Base-by-base conservation (phyloP, 495 filamentous ascomycete species). In the Penicillium daleae region DNA sequence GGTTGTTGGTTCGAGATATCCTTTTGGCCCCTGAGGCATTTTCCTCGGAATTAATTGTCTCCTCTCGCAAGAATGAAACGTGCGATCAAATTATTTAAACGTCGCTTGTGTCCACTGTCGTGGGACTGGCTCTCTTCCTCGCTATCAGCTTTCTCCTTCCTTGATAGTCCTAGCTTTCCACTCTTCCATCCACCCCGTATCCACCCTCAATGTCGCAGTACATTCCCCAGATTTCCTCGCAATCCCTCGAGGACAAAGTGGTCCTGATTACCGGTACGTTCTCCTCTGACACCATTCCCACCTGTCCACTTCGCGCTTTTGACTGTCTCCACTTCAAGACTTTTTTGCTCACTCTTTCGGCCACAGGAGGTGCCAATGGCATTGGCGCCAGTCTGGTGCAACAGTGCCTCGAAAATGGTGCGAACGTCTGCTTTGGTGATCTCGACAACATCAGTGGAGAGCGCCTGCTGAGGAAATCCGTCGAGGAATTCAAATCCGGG, bases 301-400 rank as follows among this genome's bases (percentile, higher is more conserved):
- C 35, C 17, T 15, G 1, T 19, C 0, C 17, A 15, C 29, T 29
- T 31, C 39, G 2, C 12, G 22, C 10, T 35, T 4, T 24, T 59
- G 6, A 6, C 13, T 27, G 19, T 9, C n/a, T 0, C 15, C 21
- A 22, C 17, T 8, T 9, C 17, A 10, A 5, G 32, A 6, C 2
- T 6, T 39, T 3, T 26, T 27, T 27, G n/a, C 35, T 46, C 1
- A 40, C 31, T 35, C 57, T 13, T 56, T 15, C 37, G 9, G n/a
- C 29, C 12, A 10, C 39, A 86, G 83, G 83, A 50, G 81, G 80
- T 50, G 76, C 82, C 17, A 84, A 82, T 40, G 83, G 83, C 10
- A 86, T 86, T 39, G 82, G 83, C n/a, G 72, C 82, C 3, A 80
- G 80, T 42, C 80, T 83, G 0, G 80, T 82, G 10, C 70, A 80